Evolutionary conservation across 305 asterid species (phyloP), one percentile per base, ranked within the genome.

Genomic region (Withania somnifera): DNA sequence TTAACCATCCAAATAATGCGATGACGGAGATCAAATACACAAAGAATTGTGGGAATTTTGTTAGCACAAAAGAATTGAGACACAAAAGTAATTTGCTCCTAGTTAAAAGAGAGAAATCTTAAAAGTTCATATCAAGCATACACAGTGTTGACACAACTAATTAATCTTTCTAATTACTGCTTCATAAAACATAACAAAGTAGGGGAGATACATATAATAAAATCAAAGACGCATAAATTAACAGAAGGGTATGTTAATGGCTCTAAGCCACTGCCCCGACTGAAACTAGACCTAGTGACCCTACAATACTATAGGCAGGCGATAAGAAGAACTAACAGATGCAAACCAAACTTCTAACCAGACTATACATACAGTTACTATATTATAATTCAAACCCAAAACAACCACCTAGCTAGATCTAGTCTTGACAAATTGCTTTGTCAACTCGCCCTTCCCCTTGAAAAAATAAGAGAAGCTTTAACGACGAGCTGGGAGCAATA

Each of bases 391-490:
- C 73, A 17, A n/a, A 64, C 79, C 40, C 15, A 73, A 45, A 73
- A 15, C 24, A 26, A 26, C 79, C 2, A 28, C 24, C 24, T 73
- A 73, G 19, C 79, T 26, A 47, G 60, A 73, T 73, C 79, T 73
- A 73, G 22, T 71, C 42, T 60, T 9, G 26, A 73, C 15, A 30
- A 68, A 67, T 82, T 71, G 69, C 61, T 30, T 34, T 34, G 24
- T 71, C 9, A 84, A 84, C 77, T 79, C 82, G 36, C 28, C 73
- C 77, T 84, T 54, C 89, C 89, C 87, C 83, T 79, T 86, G 89
- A 86, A 86, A 86, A 86, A 82, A 86, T 86, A 86, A 83, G 85
- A 84, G 83, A 84, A 77, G 32, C 38, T 77, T 14, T 53, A 50
- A 36, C 51, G 82, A 61, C 51, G 82, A 61, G 71, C n/a, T 45